These are phyloP conservation scores for Stachybotrys chartarum DNA, from an alignment of 2,329 filamentous ascomycete genomes.

Conservation along the genomic window DNA sequence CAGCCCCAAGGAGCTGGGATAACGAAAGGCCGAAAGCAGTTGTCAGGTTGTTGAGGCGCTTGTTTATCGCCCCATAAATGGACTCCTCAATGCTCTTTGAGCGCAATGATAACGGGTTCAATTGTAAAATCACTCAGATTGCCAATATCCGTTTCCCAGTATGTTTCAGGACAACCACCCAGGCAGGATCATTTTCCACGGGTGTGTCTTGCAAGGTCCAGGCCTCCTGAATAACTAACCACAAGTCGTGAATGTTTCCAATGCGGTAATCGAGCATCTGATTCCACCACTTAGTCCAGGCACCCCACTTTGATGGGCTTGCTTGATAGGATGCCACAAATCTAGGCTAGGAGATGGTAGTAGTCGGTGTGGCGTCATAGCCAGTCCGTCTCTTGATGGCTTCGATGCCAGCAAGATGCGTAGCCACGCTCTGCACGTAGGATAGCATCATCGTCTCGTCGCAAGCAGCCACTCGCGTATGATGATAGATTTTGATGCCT, in stretches of 20 bases:
- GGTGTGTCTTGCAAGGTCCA: background rate
- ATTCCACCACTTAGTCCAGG: conserved; percentile 3
- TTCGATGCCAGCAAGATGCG: conserved; percentile 4
- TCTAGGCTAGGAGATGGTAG: conserved; percentile 2
- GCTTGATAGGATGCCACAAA: conserved; percentile 3
- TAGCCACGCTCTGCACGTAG: background rate
- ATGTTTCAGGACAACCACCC: too few relatives aligned
- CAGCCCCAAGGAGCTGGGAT: too few relatives aligned
- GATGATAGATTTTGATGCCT: conserved; percentile 4
- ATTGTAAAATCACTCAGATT: too few relatives aligned
- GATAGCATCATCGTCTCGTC: background rate
- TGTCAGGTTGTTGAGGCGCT: too few relatives aligned
- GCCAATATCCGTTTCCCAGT: too few relatives aligned
- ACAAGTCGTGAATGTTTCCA: conserved; percentile 3
- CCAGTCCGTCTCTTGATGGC: conserved; percentile 2
- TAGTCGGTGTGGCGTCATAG: background rate
- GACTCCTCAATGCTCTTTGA: too few relatives aligned
- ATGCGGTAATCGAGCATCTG: conserved; percentile 4
- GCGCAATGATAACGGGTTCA: too few relatives aligned
- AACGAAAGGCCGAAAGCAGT: too few relatives aligned
- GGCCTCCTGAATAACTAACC: conserved; percentile 1
- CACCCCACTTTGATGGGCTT: background rate
- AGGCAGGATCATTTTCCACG: too few relatives aligned
- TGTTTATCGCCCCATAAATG: too few relatives aligned
- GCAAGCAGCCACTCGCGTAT: conserved; percentile 3